These are phyloP conservation scores for Hemisphaericaspora lyxosophila DNA, from an alignment of 1,139 yeast species.

Conservation along the genomic window DNA sequence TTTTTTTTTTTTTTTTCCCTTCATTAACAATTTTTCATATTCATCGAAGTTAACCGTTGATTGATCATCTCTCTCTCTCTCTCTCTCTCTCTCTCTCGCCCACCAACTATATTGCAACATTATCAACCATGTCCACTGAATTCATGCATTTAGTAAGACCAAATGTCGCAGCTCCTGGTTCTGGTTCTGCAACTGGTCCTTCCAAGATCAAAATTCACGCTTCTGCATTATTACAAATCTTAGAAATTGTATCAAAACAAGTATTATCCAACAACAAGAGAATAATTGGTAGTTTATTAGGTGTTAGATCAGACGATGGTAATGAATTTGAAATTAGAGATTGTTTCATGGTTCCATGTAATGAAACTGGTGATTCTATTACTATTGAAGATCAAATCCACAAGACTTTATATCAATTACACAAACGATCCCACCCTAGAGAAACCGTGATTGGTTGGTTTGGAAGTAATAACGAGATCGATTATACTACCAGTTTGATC, in stretches of 20 bases:
- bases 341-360: conserved; percentile 82
- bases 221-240: conserved; percentile 71
- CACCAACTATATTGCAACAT: background rate
- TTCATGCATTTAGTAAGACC: conserved; percentile 64
- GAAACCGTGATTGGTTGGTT: conserved; percentile 88
- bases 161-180: conserved; percentile 54
- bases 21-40: background rate
- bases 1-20: background rate
- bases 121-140: conserved; percentile 11
- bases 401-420: conserved; percentile 67
- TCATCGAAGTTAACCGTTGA: background rate
- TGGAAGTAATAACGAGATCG: conserved; percentile 64
- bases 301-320: conserved; percentile 86
- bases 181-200: conserved; percentile 47
- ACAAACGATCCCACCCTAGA: conserved; percentile 79
- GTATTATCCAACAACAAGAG: conserved; percentile 49
- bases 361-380: conserved; percentile 72
- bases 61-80: too few species aligned
- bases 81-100: too few species aligned
- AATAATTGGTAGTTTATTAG: conserved; percentile 81
- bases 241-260: conserved; percentile 49
- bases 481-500: conserved; percentile 75
- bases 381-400: conserved; percentile 76
- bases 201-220: conserved; percentile 59
- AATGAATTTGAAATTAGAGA: conserved; percentile 69